phyloP scores from a whole-genome alignment of 1,284 basidiomycete species.

The Malassezia equina region DNA sequence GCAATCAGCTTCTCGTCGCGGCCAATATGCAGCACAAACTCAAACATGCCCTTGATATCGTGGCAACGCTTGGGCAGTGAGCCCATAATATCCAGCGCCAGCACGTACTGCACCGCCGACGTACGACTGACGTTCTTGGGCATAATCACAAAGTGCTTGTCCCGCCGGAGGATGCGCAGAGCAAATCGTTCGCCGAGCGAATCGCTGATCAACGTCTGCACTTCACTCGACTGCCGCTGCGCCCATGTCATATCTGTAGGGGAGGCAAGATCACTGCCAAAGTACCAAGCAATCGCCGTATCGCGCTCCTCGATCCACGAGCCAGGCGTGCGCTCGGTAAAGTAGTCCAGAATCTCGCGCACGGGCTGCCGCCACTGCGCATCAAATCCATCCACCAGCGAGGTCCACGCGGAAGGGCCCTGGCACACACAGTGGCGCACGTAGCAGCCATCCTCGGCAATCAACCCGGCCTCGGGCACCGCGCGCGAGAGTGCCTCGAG shows the following conservation, averaged over 20 bases:
- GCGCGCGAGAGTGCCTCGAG: conserved; percentile 53
- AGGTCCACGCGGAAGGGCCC: conserved; percentile 56
- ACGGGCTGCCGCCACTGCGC: conserved; percentile 68
- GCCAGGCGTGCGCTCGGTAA: conserved; percentile 74
- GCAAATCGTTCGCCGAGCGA: conserved; percentile 39
- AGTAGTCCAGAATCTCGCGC: conserved; percentile 64
- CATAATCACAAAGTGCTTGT: conserved; percentile 58
- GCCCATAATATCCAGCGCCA: conserved; percentile 25
- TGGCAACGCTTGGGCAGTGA: conserved; percentile 3
- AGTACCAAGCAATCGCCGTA: conserved; percentile 72
- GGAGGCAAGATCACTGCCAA: conserved; percentile 56
- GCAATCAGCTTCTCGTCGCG: conserved; percentile 41
- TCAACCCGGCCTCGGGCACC: conserved; percentile 64
- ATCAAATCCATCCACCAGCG: conserved; percentile 67
- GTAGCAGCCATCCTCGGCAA: conserved; percentile 79
- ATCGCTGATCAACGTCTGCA: conserved; percentile 69
- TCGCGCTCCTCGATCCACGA: conserved; percentile 75
- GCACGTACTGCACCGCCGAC: conserved; percentile 56
- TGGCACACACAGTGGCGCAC: conserved; percentile 55
- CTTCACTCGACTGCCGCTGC: conserved; percentile 71
- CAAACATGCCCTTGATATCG: conserved; percentile 27
- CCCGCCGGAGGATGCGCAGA: conserved; percentile 38
- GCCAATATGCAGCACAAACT: conserved; percentile 41
- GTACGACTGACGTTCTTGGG: conserved; percentile 73
- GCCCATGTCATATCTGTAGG: conserved; percentile 63